Evolutionary conservation across 345 rosid genomes (phyloP), one percentile per base, ranked within the genome.

Genomic region (Nephelium lappaceum): DNA sequence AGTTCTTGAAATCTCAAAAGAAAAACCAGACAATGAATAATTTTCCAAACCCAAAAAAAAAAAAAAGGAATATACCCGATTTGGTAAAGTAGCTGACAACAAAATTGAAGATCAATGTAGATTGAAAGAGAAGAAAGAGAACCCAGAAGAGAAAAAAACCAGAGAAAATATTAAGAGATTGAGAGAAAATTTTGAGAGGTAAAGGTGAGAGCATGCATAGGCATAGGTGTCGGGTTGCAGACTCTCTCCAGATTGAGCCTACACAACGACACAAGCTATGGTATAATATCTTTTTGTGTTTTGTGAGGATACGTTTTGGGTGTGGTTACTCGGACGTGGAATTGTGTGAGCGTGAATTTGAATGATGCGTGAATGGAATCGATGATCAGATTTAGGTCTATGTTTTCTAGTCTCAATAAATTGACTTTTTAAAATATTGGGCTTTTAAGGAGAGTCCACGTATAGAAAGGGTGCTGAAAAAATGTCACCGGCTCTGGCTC

Each of bases 141-240:
- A 21, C 75, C 74, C 74, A 79, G 61, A 75, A 62, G 36, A 41
- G 36, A 61, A 24, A 75, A 75, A 39, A 76, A 45, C 31, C 24
- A 51, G 25, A 18, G 23, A 43, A 64, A 58, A 1, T 23, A 12
- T 21, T 39, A 12, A 2, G 19, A 58, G 76, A 73, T 24, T 23
- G 12, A 21, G 41, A 74, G 69, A 58, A 58, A 58, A 58, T 7
- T 60, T 60, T 19, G 73, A 62, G 74, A 11, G 66, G 47, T 27
- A 78, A 57, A 75, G 51, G 51, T 66, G 55, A 61, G 71, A 78
- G 81, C 79, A 67, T 62, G 87, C 81, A 85, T 19, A 75, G 82
- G 87, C 82, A 78, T 73, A 75, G 83, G 72, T 79, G 87, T 82
- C 87, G 78, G 79, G 80, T 77, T 53, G 67, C 78, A 67, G 69